Conservation (phyloP, 768 basidiomycete species). For the Amylocystis lapponica region DNA sequence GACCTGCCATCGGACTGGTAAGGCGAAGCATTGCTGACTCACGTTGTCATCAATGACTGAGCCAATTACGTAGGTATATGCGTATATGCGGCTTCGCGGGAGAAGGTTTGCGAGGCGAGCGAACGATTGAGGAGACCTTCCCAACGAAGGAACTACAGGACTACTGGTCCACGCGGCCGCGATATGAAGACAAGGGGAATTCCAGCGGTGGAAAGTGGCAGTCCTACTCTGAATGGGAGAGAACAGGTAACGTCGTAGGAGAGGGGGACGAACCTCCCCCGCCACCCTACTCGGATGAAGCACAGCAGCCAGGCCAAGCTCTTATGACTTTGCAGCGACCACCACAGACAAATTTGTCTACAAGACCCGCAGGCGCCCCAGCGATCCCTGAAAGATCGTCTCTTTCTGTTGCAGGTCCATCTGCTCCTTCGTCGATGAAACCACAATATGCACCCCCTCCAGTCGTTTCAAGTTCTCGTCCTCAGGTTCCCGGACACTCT, state of each 20-base stretch:
- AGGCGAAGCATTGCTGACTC: slow-evolving; percentile 17
- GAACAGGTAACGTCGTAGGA: slow-evolving; percentile 16
- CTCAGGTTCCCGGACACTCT: too few species aligned
- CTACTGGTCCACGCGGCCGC: slow-evolving; percentile 64
- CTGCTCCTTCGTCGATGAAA: not conserved
- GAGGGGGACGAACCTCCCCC: slow-evolving; percentile 54
- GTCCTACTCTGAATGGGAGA: slow-evolving; percentile 45
- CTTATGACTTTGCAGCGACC: too few species aligned
- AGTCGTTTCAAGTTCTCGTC: slow-evolving; percentile 8
- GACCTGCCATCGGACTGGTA: slow-evolving; percentile 79
- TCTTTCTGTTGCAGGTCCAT: too few species aligned
- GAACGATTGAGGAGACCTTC: slow-evolving; percentile 55
- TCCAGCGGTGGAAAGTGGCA: slow-evolving; percentile 14
- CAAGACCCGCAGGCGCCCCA: too few species aligned
- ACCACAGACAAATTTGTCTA: too few species aligned
- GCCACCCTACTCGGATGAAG: slow-evolving; percentile 63
- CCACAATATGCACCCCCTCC: slow-evolving; percentile 5
- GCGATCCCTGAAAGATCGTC: too few species aligned
- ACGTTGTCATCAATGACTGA: slow-evolving; percentile 2
- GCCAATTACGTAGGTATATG: slow-evolving; percentile 53
- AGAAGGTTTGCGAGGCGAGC: slow-evolving; percentile 60
- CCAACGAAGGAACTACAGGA: slow-evolving; percentile 69
- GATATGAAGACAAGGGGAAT: slow-evolving; percentile 34
- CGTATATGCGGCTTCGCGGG: slow-evolving; percentile 69
- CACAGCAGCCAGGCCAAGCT: too few species aligned